Conservation (phyloP, 163 green algal genomes). For the Scenedesmus sp. region DNA sequence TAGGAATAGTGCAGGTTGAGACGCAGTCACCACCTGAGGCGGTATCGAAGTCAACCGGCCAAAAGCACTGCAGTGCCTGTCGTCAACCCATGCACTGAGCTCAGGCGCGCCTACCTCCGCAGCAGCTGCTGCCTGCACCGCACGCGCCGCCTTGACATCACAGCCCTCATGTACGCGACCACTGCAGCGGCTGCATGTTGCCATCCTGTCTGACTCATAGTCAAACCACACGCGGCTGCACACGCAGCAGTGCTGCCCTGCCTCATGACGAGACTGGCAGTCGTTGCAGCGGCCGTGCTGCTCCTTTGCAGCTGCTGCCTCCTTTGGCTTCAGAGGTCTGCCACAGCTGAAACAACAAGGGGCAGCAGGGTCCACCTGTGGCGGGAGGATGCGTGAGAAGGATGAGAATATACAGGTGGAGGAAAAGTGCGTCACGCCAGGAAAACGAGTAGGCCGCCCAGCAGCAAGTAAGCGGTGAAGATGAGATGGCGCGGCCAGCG, state of each 20-base stretch:
- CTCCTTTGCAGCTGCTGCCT: conserved; percentile 29
- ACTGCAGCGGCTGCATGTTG: conserved; percentile 36
- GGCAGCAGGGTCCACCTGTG: conserved; percentile 31
- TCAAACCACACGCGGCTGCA: conserved; percentile 48
- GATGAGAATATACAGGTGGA: background rate
- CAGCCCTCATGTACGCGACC: conserved; percentile 23
- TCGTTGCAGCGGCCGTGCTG: conserved; percentile 20
- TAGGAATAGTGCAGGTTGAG: too few relatives aligned
- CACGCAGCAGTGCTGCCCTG: conserved; percentile 30
- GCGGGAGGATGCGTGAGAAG: background rate
- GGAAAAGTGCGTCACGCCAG: too few relatives aligned
- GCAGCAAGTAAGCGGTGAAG: too few relatives aligned
- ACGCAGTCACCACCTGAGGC: too few relatives aligned
- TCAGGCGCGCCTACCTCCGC: background rate
- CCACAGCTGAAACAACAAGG: conserved; percentile 31
- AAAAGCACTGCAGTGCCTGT: too few relatives aligned
- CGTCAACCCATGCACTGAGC: background rate
- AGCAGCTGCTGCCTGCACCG: conserved; percentile 19
- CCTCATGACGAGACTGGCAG: conserved; percentile 18
- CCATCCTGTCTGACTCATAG: conserved; percentile 27
- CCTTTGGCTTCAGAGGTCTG: background rate
- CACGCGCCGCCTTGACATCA: conserved; percentile 4
- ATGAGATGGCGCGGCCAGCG: too few relatives aligned
- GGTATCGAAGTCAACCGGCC: too few relatives aligned
- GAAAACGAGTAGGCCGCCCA: too few relatives aligned